Evolutionary conservation across 805 yeast species (phyloP).

Genomic region (Candida hispaniensis): DNA sequence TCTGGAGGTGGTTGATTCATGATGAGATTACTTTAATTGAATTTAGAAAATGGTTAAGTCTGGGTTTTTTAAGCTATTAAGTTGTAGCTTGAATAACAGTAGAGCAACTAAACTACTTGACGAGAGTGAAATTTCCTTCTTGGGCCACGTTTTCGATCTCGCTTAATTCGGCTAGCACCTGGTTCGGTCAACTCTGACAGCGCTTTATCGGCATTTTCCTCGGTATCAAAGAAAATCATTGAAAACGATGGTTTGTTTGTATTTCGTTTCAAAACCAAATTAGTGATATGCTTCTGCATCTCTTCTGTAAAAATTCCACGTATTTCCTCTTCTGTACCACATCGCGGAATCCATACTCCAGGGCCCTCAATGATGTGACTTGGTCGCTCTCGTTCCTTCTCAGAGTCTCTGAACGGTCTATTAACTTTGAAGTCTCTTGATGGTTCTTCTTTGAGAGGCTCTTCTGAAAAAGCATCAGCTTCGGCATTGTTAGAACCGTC

Average conservation of each 20-base stretch:
- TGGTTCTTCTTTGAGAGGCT: too few relatives aligned
- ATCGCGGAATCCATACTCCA: slow-evolving; percentile 34
- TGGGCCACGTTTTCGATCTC: too few relatives aligned
- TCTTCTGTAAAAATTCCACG: slow-evolving; percentile 26
- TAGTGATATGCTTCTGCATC: slow-evolving; percentile 28
- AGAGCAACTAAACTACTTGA: too few relatives aligned
- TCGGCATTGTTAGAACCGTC: too few relatives aligned
- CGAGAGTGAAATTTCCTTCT: too few relatives aligned
- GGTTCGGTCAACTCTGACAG: slow-evolving; percentile 23
- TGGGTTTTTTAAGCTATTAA: too few relatives aligned
- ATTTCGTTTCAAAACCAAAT: slow-evolving; percentile 20
- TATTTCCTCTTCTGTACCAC: slow-evolving; percentile 28
- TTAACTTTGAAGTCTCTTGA: slow-evolving; percentile 8
- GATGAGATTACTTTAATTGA: too few relatives aligned
- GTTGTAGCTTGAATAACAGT: too few relatives aligned
- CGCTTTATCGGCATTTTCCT: slow-evolving; percentile 30
- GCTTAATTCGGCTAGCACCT: slow-evolving; percentile 6
- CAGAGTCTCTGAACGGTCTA: slow-evolving; percentile 13
- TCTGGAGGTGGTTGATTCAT: too few relatives aligned
- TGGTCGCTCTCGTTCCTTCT: slow-evolving; percentile 21
- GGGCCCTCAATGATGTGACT: slow-evolving; percentile 20
- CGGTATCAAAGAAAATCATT: slow-evolving; percentile 30
- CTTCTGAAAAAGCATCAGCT: too few relatives aligned
- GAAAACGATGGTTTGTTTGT: slow-evolving; percentile 23
- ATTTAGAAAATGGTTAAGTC: too few relatives aligned